These are phyloP conservation scores for Asterophora parasitica DNA, from an alignment of 768 basidiomycete genomes.

Conservation along the genomic window DNA sequence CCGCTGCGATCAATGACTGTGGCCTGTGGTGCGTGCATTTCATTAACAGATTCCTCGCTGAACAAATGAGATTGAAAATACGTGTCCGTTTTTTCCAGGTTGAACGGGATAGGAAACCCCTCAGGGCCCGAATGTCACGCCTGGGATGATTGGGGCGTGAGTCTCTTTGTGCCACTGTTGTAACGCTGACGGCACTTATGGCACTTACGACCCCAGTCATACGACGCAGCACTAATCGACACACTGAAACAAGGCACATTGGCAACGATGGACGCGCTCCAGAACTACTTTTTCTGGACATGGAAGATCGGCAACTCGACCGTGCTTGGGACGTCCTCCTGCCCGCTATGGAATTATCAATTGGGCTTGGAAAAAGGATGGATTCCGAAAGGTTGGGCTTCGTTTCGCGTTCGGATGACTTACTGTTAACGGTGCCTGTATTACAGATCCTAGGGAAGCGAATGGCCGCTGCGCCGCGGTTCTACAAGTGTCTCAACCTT, in stretches of 20 bases:
- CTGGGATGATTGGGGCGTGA: constrained; percentile 44
- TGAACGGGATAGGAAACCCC: constrained; percentile 40
- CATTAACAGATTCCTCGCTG: constrained; percentile 18
- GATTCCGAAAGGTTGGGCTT: constrained; percentile 63
- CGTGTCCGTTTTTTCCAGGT: constrained; percentile 24
- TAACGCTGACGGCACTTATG: background rate
- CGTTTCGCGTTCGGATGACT: background rate
- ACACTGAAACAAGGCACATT: constrained; percentile 62
- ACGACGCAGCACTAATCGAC: constrained; percentile 52
- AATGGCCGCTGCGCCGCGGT: constrained; percentile 38
- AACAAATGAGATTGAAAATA: constrained; percentile 5
- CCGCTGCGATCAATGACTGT: constrained; percentile 74
- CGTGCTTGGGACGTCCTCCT: constrained; percentile 55
- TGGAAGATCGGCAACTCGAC: constrained; percentile 93
- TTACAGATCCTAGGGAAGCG: constrained; percentile 42
- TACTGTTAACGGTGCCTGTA: background rate
- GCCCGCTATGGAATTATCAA: constrained; percentile 84
- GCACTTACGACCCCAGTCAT: constrained; percentile 37
- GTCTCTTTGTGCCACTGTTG: constrained; percentile 9
- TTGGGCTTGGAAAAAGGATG: constrained; percentile 84
- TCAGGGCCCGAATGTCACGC: constrained; percentile 30
- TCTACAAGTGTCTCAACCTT: constrained; percentile 35
- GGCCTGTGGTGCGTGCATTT: constrained; percentile 46
- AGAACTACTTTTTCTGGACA: constrained; percentile 96
- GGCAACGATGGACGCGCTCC: constrained; percentile 84